Conservation (phyloP, 1,284 basidiomycete species). For the Trichosporon coremiiforme region DNA sequence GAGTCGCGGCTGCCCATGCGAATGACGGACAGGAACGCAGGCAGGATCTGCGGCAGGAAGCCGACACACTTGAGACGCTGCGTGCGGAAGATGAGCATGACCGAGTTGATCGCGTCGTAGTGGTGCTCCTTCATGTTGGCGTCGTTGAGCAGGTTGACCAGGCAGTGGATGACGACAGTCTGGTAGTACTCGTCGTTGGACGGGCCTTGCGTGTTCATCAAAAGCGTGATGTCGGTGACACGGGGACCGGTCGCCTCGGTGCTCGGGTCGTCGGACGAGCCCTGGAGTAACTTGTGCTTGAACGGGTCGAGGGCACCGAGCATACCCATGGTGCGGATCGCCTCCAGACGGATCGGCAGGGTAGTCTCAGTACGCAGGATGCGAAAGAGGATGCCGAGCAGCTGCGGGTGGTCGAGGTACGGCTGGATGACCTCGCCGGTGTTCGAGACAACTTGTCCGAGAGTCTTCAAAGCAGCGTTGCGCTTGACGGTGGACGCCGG, state of each 20-base stretch:
- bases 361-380: conserved; percentile 83
- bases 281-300: conserved; percentile 82
- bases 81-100: conserved; percentile 99
- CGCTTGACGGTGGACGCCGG: conserved; percentile 74
- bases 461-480: conserved; percentile 89
- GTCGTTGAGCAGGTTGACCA: conserved; percentile 87
- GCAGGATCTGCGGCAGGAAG: conserved; percentile 95
- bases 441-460: conserved; percentile 94
- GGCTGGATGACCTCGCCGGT: conserved; percentile 94
- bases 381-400: conserved; percentile 82
- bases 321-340: conserved; percentile 89
- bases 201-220: conserved; percentile 62
- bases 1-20: conserved; percentile 73
- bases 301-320: conserved; percentile 98
- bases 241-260: conserved; percentile 58
- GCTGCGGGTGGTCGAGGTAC: conserved; percentile 84
- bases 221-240: conserved; percentile 62
- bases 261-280: conserved; percentile 69
- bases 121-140: conserved; percentile 82
- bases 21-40: conserved; percentile 90
- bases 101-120: conserved; percentile 92
- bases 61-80: conserved; percentile 95
- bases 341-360: conserved; percentile 79
- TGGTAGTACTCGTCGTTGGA: conserved; percentile 95
- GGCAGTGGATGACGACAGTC: conserved; percentile 87